A percentile compares a stretch with the other conserved stretches of the same genome.
These are phyloP conservation scores for Macrophomina pseudophaseolina DNA, from an alignment of 2,329 filamentous ascomycete genomes.

Conservation along the genomic window DNA sequence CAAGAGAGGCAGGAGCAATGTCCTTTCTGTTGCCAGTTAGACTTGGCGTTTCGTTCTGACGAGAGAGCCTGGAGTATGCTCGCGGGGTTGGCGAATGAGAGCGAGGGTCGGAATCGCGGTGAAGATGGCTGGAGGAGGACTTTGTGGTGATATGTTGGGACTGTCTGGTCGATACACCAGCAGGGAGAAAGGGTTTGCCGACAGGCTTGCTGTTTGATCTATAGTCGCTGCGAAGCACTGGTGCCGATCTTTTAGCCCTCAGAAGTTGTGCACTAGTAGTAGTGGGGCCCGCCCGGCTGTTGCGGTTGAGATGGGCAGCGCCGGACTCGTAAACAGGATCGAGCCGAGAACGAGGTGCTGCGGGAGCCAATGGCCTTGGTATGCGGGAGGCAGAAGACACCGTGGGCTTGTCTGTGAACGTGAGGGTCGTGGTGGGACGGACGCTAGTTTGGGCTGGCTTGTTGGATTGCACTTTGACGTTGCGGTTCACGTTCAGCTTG, in stretches of 20 bases:
- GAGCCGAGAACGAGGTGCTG: slow-evolving; percentile 60
- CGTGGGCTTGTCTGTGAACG: slow-evolving; percentile 77
- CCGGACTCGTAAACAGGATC: slow-evolving; percentile 93
- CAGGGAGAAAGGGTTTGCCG: slow-evolving; percentile 72
- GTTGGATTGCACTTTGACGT: slow-evolving; percentile 81
- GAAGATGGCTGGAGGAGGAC: slow-evolving; percentile 71
- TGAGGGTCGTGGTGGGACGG: slow-evolving; percentile 80
- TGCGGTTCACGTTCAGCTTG: slow-evolving; percentile 86
- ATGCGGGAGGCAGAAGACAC: slow-evolving; percentile 67
- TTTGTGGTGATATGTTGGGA: slow-evolving; percentile 81
- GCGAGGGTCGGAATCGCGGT: slow-evolving; percentile 78
- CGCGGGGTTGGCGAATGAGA: slow-evolving; percentile 53
- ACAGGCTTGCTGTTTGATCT: slow-evolving; percentile 65
- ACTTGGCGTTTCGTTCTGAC: slow-evolving; percentile 56
- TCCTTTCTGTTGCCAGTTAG: slow-evolving; percentile 50
- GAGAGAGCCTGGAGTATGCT: slow-evolving; percentile 54
- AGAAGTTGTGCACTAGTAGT: slow-evolving; percentile 61
- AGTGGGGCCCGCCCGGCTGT: slow-evolving; percentile 59
- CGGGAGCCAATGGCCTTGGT: slow-evolving; percentile 71
- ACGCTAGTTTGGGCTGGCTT: slow-evolving; percentile 69
- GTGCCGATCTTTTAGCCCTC: slow-evolving; percentile 65
- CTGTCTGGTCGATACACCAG: slow-evolving; percentile 73
- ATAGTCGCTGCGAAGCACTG: slow-evolving; percentile 57
- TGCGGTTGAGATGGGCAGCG: slow-evolving; percentile 70
- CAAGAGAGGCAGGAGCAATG: slow-evolving; percentile 55